Evolutionary conservation across 2,329 filamentous ascomycete species (phyloP), one percentile per base, ranked within the genome.

Genomic region (Pseudodiploospora longispora): DNA sequence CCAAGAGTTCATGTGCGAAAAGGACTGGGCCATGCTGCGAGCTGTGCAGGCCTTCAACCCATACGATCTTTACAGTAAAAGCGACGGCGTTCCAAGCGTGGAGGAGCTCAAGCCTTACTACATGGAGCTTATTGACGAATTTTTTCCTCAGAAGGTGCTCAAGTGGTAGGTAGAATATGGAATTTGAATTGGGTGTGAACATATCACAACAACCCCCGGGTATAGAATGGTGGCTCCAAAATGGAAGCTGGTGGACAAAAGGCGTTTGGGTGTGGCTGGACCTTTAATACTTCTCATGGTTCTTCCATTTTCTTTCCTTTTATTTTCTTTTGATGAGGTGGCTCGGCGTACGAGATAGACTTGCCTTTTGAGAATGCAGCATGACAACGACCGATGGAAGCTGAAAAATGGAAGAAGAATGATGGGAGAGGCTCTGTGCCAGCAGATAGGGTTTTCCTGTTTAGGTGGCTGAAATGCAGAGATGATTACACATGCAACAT

Each of bases 51-150:
- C 85, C 0, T 95, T 95, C 67, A 95, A 95, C 62, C 87, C 88
- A 0, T 95, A 95, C 57, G 89, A 95, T 60, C 61, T 95, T 42
- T 95, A 95, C 70, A 91, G 85, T 70, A 95, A 95, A 80, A 89
- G 82, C 55, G 88, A 95, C 57, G 85, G 80, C 27, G 74, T 88
- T 27, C 88, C 87, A 1, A 82, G 78, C 46, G 77, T 83, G 1
- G 83, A 88, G 58, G 79, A 86, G 56, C 70, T 95, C 46, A 94
- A 91, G 63, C 66, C 66, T 1, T 69, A 69, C 50, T 69, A 69
- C 49, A 58, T 64, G 59, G 66, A 66, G 48, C 58, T 69, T 33
- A 69, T 69, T 38, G 55, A 64, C 45, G 66, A 69, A 56, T 69
- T 65, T 51, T 69, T 69, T 56, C 66, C 66, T 6, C 57, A 61